Evolutionary conservation across 2,329 filamentous ascomycete species (phyloP).

Genomic region (Cladosporium oxysporum): DNA sequence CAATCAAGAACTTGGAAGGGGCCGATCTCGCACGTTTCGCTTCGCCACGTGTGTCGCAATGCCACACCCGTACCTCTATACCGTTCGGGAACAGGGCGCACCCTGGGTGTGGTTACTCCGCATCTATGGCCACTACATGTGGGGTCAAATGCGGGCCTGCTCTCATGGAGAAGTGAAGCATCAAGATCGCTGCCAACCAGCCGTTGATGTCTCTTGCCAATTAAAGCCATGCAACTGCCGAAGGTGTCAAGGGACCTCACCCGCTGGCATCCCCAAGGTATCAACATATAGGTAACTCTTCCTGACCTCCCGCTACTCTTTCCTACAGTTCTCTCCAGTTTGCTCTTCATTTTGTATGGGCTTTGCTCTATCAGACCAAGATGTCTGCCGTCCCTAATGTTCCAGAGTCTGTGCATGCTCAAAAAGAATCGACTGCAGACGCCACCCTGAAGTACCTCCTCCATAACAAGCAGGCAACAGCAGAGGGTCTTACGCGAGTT

Average conservation of each 20-base stretch:
- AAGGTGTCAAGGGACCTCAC: neutral
- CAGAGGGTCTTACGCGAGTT: neutral
- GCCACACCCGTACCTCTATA: neutral
- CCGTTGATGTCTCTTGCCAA: neutral
- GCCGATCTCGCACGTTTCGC: neutral
- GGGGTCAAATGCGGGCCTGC: constrained; percentile 4
- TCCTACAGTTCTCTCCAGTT: neutral
- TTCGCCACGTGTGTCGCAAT: neutral
- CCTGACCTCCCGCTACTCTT: neutral
- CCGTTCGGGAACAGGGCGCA: neutral
- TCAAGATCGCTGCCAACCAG: neutral
- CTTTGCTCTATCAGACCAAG: constrained; percentile 31
- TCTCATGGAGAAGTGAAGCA: neutral
- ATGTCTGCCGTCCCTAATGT: constrained; percentile 41
- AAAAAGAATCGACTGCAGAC: constrained; percentile 22
- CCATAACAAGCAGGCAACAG: constrained; percentile 23
- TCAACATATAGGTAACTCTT: neutral
- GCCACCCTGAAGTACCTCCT: constrained; percentile 26
- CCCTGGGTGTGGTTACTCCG: neutral
- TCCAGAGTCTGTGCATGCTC: constrained; percentile 27
- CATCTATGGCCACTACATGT: neutral
- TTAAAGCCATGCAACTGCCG: neutral
- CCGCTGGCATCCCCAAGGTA: neutral
- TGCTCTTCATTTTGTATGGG: too few relatives aligned
- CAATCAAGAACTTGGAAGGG: neutral